phyloP scores from a whole-genome alignment of 2,329 filamentous ascomycete species.

The Diaporthe nobilis region DNA sequence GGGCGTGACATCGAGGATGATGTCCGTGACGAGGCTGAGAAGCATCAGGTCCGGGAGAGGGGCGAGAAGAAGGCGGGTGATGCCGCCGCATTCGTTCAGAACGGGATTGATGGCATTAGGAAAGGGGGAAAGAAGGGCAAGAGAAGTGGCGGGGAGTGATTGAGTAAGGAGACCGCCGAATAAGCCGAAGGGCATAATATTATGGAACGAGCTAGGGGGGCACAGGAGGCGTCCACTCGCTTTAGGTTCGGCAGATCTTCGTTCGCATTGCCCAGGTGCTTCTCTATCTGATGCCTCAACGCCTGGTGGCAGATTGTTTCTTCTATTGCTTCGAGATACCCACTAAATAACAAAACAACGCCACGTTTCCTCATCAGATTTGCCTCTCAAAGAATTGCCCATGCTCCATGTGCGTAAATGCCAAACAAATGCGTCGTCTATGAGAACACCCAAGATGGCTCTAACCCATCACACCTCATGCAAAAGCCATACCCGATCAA shows the following conservation, averaged over 20 bases:
- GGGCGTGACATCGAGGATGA: slow-evolving; percentile 67
- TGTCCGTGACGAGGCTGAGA: slow-evolving; percentile 67
- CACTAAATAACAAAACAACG: not conserved
- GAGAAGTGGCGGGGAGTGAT: slow-evolving; percentile 43
- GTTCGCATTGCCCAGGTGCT: not conserved
- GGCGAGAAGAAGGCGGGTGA: slow-evolving; percentile 51
- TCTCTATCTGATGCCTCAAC: not conserved
- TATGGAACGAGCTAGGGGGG: not conserved
- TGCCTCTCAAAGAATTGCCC: not conserved
- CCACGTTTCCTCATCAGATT: not conserved
- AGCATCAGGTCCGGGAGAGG: slow-evolving; percentile 64
- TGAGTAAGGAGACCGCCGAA: slow-evolving; percentile 43
- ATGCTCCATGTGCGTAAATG: slow-evolving; percentile 10
- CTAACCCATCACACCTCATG: not conserved
- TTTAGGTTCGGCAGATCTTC: not conserved
- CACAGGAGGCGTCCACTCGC: not conserved
- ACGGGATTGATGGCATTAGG: slow-evolving; percentile 51
- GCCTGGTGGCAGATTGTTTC: not conserved
- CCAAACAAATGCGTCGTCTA: not conserved
- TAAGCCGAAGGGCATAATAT: not conserved
- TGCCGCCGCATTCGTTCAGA: slow-evolving; percentile 52
- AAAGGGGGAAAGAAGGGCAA: slow-evolving; percentile 44
- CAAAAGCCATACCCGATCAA: not conserved
- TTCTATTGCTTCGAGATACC: slow-evolving; percentile 31
- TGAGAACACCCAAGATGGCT: not conserved